Percentiles rank a stretch among this genome's conserved stretches.
phyloP scores from a whole-genome alignment of 2,329 filamentous ascomycete genomes.

The Aspergillus fumigatiaffinis region DNA sequence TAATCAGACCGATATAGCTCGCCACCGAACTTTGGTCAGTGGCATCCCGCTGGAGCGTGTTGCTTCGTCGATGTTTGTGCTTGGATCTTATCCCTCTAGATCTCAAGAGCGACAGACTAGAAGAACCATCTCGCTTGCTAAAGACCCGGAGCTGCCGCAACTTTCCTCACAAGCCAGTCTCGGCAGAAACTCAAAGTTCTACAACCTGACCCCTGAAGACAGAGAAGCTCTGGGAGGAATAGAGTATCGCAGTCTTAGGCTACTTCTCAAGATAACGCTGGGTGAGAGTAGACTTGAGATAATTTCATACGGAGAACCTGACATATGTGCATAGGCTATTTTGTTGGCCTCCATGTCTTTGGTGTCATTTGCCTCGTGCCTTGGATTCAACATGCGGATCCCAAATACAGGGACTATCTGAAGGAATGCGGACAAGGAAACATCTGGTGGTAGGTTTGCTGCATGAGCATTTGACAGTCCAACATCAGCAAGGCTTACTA shows the following conservation, averaged over 20 bases:
- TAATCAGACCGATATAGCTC: not conserved
- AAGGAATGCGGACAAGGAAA: conserved; percentile 37
- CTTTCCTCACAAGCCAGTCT: conserved; percentile 44
- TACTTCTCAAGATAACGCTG: conserved; percentile 47
- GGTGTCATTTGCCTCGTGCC: conserved; percentile 47
- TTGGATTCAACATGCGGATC: conserved; percentile 44
- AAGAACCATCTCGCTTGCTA: conserved; percentile 16
- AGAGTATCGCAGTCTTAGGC: conserved; percentile 49
- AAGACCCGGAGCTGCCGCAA: conserved; percentile 31
- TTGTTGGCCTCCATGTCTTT: conserved; percentile 44
- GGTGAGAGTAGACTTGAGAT: conserved; percentile 23
- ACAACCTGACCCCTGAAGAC: conserved; percentile 40
- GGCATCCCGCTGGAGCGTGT: conserved; percentile 6
- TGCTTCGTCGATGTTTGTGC: conserved; percentile 9
- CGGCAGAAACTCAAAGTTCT: conserved; percentile 47
- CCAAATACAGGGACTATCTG: conserved; percentile 42
- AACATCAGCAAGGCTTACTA: not conserved
- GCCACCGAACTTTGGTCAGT: not conserved
- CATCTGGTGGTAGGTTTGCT: conserved; percentile 47
- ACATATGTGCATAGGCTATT: conserved; percentile 38
- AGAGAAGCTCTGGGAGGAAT: conserved; percentile 49
- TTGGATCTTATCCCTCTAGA: conserved; percentile 8
- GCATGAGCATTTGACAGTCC: not conserved
- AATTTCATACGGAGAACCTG: not conserved
- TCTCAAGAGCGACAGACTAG: conserved; percentile 10